Evolutionary conservation across 2,329 filamentous ascomycete species (phyloP).

Genomic region (Calonectria pteridis): DNA sequence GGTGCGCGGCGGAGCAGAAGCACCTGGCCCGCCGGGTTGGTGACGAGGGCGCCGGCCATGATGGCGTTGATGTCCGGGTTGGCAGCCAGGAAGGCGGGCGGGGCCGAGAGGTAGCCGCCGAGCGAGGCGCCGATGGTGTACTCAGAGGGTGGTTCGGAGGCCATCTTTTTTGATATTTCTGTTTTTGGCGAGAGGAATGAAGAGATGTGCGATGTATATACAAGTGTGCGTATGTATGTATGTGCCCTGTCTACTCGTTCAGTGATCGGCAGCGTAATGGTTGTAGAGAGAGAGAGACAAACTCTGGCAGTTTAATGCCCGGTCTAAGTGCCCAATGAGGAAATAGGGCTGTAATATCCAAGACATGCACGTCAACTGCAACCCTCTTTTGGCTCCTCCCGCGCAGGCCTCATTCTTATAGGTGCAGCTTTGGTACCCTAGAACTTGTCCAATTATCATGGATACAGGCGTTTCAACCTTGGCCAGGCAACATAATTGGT

Average conservation of each 20-base stretch:
- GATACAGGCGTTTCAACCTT: not conserved
- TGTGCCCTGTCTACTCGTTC: not conserved
- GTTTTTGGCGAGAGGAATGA: not conserved
- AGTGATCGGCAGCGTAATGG: not conserved
- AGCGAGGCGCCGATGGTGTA: conserved; percentile 36
- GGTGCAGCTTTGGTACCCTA: conserved; percentile 21
- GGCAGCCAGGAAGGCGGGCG: conserved; percentile 32
- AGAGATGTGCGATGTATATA: not conserved
- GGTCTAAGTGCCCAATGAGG: not conserved
- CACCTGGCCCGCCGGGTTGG: conserved; percentile 32
- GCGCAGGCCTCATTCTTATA: conserved; percentile 16
- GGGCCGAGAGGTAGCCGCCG: conserved; percentile 24
- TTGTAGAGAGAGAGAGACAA: no score
- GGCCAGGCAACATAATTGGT: conserved; percentile 19
- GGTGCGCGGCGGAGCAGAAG: conserved; percentile 43
- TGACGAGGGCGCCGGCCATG: conserved; percentile 42
- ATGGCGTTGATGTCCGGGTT: conserved; percentile 39
- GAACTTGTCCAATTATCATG: conserved; percentile 1
- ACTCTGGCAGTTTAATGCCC: not conserved
- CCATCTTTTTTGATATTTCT: not conserved
- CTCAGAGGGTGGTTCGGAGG: conserved; percentile 15
- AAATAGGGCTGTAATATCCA: not conserved
- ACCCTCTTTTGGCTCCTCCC: not conserved
- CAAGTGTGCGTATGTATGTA: not conserved
- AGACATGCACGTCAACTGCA: not conserved